Evolutionary conservation across 148 eudicot species (phyloP), one percentile per base, ranked within the genome.

Genomic region (Rhododendron griersonianum): DNA sequence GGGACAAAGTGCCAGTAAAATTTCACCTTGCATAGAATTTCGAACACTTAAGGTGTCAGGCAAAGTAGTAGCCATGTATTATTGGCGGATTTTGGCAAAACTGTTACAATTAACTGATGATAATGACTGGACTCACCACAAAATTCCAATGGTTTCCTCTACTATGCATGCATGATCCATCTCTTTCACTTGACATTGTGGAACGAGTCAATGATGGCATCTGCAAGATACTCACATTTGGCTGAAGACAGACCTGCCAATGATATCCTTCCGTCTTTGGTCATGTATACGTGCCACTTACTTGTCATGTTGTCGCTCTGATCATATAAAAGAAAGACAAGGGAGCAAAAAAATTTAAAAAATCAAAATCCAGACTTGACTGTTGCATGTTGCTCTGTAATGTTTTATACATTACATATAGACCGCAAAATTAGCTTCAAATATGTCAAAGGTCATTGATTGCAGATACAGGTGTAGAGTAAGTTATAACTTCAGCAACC

Each of bases 261-360:
- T 23, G 99, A 96, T 87, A 96, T 95, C 88, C 99, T 95, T 82
- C 99, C 99, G 30, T 96, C 99, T 88, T 96, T 96, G 37, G 98
- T 95, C 99, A 96, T 95, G 96, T 95, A 94, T 23, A 96, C 90
- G 28, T 96, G 98, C 99, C 99, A 96, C 89, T 96, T 96, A 80
- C 91, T 83, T 15, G 98, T 92, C 99, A 96, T 96, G 89, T 94
- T 96, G 45, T 96, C 99, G 61, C 98, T 95, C 99, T 96, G 92
- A n/a, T 83, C 39, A 85, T 28, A 67, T 30, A 81, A 48, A 11
- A 33, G 82, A 14, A 84, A 78, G 57, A 47, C 25, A 85, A 37
- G 57, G 44, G 50, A 11, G 37, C 30, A 10, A 63, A 30, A 61
- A 1, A n/a, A 35, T 4, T 15, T 15, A 4, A 9, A 30, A 1